phyloP scores from a whole-genome alignment of 306 rosid genomes.

The Quillaja saponaria region DNA sequence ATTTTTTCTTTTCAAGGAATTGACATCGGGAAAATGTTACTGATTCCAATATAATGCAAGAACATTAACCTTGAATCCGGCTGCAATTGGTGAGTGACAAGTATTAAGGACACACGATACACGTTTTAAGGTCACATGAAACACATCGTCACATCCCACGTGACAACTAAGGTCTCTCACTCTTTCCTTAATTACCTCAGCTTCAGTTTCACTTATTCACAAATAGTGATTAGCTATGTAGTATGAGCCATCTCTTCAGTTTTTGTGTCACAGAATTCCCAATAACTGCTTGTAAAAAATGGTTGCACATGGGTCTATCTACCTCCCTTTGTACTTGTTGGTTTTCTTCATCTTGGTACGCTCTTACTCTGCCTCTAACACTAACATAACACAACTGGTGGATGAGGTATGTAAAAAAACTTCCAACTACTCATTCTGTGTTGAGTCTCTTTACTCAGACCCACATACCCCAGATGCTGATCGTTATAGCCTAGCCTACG shows the following conservation, averaged over 20 bases:
- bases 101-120: background rate
- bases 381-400: conserved; percentile 35
- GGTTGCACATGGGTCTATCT: conserved; percentile 2
- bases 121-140: too few relatives aligned
- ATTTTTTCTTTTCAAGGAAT: too few relatives aligned
- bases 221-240: background rate
- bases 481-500: conserved; percentile 38
- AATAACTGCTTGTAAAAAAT: background rate
- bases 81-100: background rate
- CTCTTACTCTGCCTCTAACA: conserved; percentile 5
- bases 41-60: too few relatives aligned
- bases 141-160: too few relatives aligned
- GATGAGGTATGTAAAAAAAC: conserved; percentile 36
- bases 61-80: too few relatives aligned
- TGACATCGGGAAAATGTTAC: too few relatives aligned
- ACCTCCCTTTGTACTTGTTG: background rate
- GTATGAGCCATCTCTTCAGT: background rate
- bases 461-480: conserved; percentile 38
- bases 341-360: conserved; percentile 8
- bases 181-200: background rate
- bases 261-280: background rate
- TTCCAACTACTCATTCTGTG: conserved; percentile 51
- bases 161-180: background rate
- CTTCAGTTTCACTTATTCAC: conserved; percentile 8
- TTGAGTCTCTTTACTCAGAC: conserved; percentile 41